Evolutionary conservation across 2,329 filamentous ascomycete species (phyloP), one percentile per base, ranked within the genome.

Genomic region (Tolypocladium pustulatum): DNA sequence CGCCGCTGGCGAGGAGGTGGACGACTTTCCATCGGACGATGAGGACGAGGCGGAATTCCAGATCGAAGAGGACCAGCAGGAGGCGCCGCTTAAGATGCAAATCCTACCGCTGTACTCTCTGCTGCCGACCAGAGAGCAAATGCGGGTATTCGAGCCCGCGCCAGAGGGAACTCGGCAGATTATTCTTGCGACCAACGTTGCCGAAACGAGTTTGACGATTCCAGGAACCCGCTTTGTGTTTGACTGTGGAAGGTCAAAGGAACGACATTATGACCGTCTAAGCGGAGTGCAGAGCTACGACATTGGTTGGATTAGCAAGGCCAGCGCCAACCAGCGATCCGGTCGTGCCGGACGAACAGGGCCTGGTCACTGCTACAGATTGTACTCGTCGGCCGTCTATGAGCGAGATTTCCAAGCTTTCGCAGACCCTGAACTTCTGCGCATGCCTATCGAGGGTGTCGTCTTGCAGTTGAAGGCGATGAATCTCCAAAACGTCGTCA

Each of bases 271-370:
- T 67, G 90, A 97, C 69, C 81, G 84, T n/a, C 76, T 84, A 13
- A 97, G 89, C 10, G 93, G 93, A 4, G 93, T 99, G 0, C 94
- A 99, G 71, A 96, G 89, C 68, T 99, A 96, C 69, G 89, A 96
- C 66, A 84, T 99, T 57, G 88, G 89, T 46, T 99, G 93, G 91
- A 95, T 97, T 70, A 97, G 92, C 76, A 97, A 99, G 75, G 94
- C 94, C 34, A 96, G 91, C 70, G 93, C 94, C 9, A 89, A 87
- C 64, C 94, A 99, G 73, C 84, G 94, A 70, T 86, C 91, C 60
- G 94, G 94, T 75, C 90, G 94, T 81, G 94, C 94, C 59, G 94
- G 95, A 62, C 87, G 94, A 79, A 99, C 93, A 4, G 93, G 91
- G 0, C 92, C 94, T 1, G 94, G 94, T 9, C 95, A 99, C 73